Evolutionary conservation across 805 yeast species (phyloP), one percentile per base, ranked within the genome.

Genomic region (Saturnispora quitensis): DNA sequence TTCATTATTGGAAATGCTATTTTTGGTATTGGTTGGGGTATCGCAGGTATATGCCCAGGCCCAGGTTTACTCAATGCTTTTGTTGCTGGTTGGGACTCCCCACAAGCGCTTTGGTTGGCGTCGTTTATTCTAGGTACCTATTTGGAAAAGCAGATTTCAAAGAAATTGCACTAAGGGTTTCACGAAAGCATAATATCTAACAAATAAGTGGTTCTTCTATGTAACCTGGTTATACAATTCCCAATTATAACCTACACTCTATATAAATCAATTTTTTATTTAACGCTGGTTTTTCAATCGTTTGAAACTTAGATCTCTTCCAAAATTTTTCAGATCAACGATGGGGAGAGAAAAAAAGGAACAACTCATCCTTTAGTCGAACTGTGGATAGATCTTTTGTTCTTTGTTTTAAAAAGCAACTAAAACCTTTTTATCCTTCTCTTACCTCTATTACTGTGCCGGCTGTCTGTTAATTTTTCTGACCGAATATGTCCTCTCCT

Each of bases 21-120:
- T 5, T 77, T 77, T 56, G 82, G 82, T 9, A 13, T 71, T 8
- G 82, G 81, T 0, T 77, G 82, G 82, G 81, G 78, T 0, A 34
- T 74, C 2, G 57, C 70, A 0, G 82, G 82, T 1, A 62, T 75
- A 3, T 77, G 81, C 58, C 82, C 82, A 0, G 81, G 79, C 3
- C 80, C 82, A 15, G 82, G 74, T 0, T 50, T 75, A 0, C 38
- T 73, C 1, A 59, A 68, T 10, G 43, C 62, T 18, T 53, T 64
- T 9, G 54, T 65, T 27, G 62, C 65, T 47, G 62, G 27, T 40
- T 4, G 34, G 15, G 8, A 60, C 2, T 3, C 27, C 2, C 47
- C 50, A 25, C 68, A 68, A 17, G 13, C 62, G 8, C 24, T 50
- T 4, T 68, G 75, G 74, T 5, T 59, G 7, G 34, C 25, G 2